Conservation (phyloP, 768 basidiomycete genomes). For the Boletellus sp. region DNA sequence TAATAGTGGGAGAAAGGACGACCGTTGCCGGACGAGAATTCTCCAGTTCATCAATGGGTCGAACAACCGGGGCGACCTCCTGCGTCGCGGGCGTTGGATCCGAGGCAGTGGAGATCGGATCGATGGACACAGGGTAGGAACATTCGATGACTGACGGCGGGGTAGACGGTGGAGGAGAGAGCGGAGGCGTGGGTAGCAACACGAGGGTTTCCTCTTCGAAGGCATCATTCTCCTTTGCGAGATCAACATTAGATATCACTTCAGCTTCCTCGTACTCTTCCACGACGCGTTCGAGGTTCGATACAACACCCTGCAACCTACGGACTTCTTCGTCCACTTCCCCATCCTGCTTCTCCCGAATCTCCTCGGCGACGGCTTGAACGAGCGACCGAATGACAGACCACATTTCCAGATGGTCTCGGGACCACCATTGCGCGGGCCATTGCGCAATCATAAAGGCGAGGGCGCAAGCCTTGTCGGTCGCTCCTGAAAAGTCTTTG, state of each 20-base stretch:
- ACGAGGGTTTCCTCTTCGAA: slow-evolving; percentile 10
- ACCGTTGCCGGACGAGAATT: slow-evolving; percentile 14
- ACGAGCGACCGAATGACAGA: slow-evolving; percentile 57
- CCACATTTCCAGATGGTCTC: slow-evolving; percentile 60
- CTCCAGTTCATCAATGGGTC: slow-evolving; percentile 1
- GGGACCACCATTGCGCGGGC: slow-evolving; percentile 67
- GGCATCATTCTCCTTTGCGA: slow-evolving; percentile 15
- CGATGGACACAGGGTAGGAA: neutral
- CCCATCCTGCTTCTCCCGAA: slow-evolving; percentile 46
- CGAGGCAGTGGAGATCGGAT: slow-evolving; percentile 1
- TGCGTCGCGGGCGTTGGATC: slow-evolving; percentile 3
- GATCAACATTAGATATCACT: slow-evolving; percentile 21
- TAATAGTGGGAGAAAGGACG: slow-evolving; percentile 24
- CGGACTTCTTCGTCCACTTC: slow-evolving; percentile 44
- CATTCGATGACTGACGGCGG: slow-evolving; percentile 20
- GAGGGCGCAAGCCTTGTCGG: slow-evolving; percentile 39
- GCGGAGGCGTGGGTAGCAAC: slow-evolving; percentile 19
- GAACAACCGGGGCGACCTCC: slow-evolving; percentile 1
- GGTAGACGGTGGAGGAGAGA: slow-evolving; percentile 18
- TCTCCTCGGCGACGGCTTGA: slow-evolving; percentile 61
- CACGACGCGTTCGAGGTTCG: slow-evolving; percentile 45
- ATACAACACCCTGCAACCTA: slow-evolving; percentile 48
- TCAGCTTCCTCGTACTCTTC: slow-evolving; percentile 37
- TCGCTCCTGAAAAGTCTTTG: slow-evolving; percentile 38
- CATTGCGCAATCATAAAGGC: slow-evolving; percentile 55